A percentile compares a stretch with the other conserved stretches of the same genome.
These are phyloP conservation scores for Fusarium sp. DNA, from an alignment of 2,329 filamentous ascomycete genomes.

Conservation along the genomic window DNA sequence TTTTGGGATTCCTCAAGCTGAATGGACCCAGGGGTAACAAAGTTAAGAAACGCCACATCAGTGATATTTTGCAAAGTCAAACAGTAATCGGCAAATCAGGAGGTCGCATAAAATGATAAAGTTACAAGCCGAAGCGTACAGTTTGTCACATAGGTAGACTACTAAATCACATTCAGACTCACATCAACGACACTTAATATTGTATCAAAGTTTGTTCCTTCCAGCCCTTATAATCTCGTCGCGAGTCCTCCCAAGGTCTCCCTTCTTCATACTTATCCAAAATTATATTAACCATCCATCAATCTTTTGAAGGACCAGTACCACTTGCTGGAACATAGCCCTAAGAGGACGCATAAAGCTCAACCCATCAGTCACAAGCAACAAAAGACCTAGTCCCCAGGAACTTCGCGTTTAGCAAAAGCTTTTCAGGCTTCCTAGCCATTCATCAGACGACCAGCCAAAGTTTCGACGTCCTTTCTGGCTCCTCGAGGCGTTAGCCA, in stretches of 20 bases:
- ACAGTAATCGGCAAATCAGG: not conserved
- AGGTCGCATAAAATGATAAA: not conserved
- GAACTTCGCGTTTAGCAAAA: not conserved
- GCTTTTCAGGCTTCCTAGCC: no score
- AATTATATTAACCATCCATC: not conserved
- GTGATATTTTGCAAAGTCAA: not conserved
- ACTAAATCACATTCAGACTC: not conserved
- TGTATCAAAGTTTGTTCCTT: not conserved
- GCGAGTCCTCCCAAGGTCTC: not conserved
- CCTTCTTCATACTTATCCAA: not conserved
- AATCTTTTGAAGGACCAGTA: no score
- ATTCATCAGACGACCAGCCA: not conserved
- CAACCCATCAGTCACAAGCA: not conserved
- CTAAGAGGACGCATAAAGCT: not conserved
- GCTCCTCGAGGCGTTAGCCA: not conserved
- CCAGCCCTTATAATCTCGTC: not conserved
- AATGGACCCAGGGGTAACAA: not conserved
- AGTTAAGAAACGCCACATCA: not conserved
- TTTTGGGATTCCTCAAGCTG: not conserved
- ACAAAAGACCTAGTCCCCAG: not conserved
- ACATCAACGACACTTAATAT: not conserved
- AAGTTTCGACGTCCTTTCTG: not conserved
- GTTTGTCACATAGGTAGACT: not conserved
- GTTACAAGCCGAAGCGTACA: not conserved
- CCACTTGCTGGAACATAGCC: not conserved